Evolutionary conservation across 1,284 basidiomycete species (phyloP), one percentile per base, ranked within the genome.

Genomic region (Cerioporus squamosus): DNA sequence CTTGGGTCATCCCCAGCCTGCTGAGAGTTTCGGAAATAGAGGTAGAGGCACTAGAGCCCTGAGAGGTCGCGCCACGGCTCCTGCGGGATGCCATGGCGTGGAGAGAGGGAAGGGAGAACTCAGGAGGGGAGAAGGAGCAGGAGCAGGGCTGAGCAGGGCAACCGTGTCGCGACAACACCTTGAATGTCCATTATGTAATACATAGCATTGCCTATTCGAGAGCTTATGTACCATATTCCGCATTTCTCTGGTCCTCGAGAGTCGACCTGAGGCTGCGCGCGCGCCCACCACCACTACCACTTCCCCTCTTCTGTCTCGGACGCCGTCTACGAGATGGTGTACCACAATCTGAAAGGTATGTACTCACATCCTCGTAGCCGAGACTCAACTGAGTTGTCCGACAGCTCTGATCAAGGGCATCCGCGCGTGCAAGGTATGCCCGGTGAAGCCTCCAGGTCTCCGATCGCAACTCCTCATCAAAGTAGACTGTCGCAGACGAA

Each of bases 401-500:
- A 44, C 56, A 97, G 94, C 94, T 68, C 83, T 97, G 70, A 96
- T 97, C 80, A 97, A 97, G 84, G 94, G 92, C 60, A 95, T 97
- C 76, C 85, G 94, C 67, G 85, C 92, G 68, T 95, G 93, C 86
- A 96, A 96, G 87, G 94, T 93, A 23, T 22, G 24, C 24, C 36
- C 38, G 26, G 39, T 42, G 47, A 44, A 51, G 50, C 49, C 55
- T 53, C 55, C 31, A 57, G 40, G 51, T 58, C 53, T 60, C 64
- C 60, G 58, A 65, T 51, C 52, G 67, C 70, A 17, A 56, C 72
- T 51, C 72, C 64, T 62, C 53, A 72, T 59, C 67, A 53, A 59
- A 62, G 61, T 72, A 99, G 93, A 99, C 97, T 50, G 89, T 98
- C 50, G 97, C 97, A 62, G 97, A 99, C 81, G 97, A 99, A 77